Evolutionary conservation across 1,284 basidiomycete genomes (phyloP), one percentile per base, ranked within the genome.

Genomic region (Ustilago nuda): DNA sequence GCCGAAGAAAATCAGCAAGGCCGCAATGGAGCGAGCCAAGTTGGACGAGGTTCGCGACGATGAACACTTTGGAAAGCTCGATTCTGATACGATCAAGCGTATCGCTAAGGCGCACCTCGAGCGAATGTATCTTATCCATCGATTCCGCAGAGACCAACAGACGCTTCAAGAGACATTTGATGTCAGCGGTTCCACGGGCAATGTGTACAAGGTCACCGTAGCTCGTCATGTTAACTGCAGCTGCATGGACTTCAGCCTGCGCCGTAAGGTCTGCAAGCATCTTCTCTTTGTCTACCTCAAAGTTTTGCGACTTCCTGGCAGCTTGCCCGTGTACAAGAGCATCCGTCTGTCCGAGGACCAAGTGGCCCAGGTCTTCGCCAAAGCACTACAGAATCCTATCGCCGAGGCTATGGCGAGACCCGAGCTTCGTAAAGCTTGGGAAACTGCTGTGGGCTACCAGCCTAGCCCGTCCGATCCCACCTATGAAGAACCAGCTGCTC

Each of bases 281-380:
- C 52, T 72, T 15, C 50, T 76, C 1, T 76, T 76, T 27, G 66
- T 76, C 46, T 76, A 66, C 52, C 58, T 66, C 56, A 76, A 76
- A 63, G 74, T 76, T 9, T 37, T 76, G 23, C 62, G 74, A 2
- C 66, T 76, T 8, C 45, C 61, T 4, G 51, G 74, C 2, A 43
- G 60, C n/a, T n/a, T 69, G 17, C 70, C 74, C 0, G 70, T 66
- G 43, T 72, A 66, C 27, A 37, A 53, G 1, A n/a, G 33, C 15
- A 19, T 62, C 32, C 52, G 51, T 19, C 59, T 76, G 1, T 35
- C 62, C 9, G 23, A 50, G 13, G 60, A 56, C 0, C 54, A 76
- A 36, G 45, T 76, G 15, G 35, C 45, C 9, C 36, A 66, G 8
- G 41, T 69, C 11, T 76, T 76, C 35, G 66, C 57, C 17, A 61